phyloP scores from a whole-genome alignment of 306 rosid genomes.

The Lablab purpureus region DNA sequence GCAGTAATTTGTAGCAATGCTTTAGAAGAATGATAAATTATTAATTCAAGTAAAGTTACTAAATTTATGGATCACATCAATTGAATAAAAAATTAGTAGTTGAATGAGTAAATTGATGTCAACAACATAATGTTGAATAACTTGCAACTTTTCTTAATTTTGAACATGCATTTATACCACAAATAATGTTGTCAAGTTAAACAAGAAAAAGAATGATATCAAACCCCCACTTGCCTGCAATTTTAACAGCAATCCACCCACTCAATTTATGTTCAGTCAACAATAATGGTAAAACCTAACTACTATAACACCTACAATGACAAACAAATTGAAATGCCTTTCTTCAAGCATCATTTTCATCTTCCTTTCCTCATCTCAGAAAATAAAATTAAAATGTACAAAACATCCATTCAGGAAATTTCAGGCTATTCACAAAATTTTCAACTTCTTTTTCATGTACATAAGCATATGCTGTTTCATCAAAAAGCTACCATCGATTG shows the following conservation, averaged over 20 bases:
- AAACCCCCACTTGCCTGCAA: neutral
- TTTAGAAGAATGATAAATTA: too few relatives aligned
- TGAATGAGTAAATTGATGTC: too few relatives aligned
- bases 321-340: constrained; percentile 4
- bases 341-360: neutral
- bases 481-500: neutral
- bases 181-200: constrained; percentile 15
- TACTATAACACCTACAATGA: neutral
- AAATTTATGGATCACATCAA: too few relatives aligned
- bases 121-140: neutral
- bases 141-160: constrained; percentile 11
- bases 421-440: neutral
- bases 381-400: neutral
- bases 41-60: too few relatives aligned
- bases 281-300: neutral
- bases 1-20: too few relatives aligned
- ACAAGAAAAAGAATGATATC: constrained; percentile 7
- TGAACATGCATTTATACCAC: neutral
- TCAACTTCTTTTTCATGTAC: constrained; percentile 2
- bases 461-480: neutral
- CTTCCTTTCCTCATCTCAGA: neutral
- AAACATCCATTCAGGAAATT: neutral
- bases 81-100: too few relatives aligned
- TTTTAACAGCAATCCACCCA: constrained; percentile 16
- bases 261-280: constrained; percentile 24